Base-by-base conservation (phyloP, 2,329 filamentous ascomycete species). In the Colletotrichum spaethianum region DNA sequence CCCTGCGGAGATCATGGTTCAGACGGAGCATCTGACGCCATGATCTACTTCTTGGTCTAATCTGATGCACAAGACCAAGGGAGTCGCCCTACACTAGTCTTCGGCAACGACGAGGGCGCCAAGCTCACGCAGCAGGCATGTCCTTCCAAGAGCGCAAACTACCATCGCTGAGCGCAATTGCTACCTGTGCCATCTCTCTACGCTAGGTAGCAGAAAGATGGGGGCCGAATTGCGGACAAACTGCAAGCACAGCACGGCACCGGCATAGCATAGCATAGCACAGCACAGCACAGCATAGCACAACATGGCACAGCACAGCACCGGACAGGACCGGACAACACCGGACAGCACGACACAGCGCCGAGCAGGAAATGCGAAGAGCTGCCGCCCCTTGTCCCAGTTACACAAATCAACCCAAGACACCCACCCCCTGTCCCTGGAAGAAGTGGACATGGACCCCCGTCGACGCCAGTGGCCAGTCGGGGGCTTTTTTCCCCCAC, bases 1-100 rank as follows among this genome's bases (percentile, higher is more conserved):
- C 82, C 80, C 79, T 80, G 80, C 72, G 81, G 78, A 78, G 80
- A 83, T 82, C 79, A 79, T 78, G 79, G 79, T 83, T 81, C 81
- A 83, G 82, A 82, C 80, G 81, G 70, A 80, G 75, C 76, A 78
- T 80, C 79, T 82, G 77, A 81, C 81, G 79, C 81, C 79, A 81
- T 80, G 79, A 80, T 81, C 79, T 79, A 77, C 79, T 75, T 77
- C 77, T 56, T 38, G 76, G 77, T 74, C 78, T 76, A 80, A 79
- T 78, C 79, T 82, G 79, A 81, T 77, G 80, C 80, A 78, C 77
- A 76, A 76, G 76, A 77, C 55, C 59, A 33, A 63, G 48, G 46
- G 53, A 72, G 46, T 72, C 70, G 44, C 65, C 60, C 46, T 64
- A 64, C 65, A 53, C 46, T 64, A 64, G 65, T 64, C 53, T 40